Base-by-base conservation (phyloP, 768 basidiomycete genomes). In the Xerocomellus intermedius region DNA sequence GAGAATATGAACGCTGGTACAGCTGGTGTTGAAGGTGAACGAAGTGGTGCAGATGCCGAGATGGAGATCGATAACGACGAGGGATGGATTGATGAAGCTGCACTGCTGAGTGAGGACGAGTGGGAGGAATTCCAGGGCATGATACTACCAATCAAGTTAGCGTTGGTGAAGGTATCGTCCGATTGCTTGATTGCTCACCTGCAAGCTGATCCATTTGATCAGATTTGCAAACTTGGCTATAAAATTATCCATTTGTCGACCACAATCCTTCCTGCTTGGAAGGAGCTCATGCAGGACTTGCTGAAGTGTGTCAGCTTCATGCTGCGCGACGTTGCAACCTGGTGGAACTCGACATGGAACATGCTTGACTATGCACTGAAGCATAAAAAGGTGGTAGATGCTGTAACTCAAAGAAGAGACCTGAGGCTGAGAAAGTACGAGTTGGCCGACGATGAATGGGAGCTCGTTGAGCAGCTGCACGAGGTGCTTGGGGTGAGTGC, bases 391-490 rank as follows among this genome's bases (percentile, higher is more conserved):
- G 68, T 58, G 3, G 30, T 73, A 16, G 62, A 70, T 49, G 14
- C 1, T 16, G 47, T 72, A 0, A 70, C 64, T 1, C 35, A 36
- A 7, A 36, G 14, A 1, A 13, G 35, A 7, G 35, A 36, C 16
- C 7, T 36, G 7, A 21, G 32, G 14, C 38, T 62, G 53, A 51
- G 35, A 57, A 3, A 44, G 56, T 38, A 74, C 48, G 65, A 70
- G 48, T 56, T 75, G 36, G 41, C 30, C 1, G 21, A 54, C 10
- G 47, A 43, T 1, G 71, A 79, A 47, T 79, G 77, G 77, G 33
- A 22, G 2, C 55, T 77, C 10, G 57, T 67, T 1, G 43, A 52
- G 10, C 63, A 79, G 54, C 56, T 80, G 8, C 19, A 52, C 0
- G 63, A 67, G 26, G 50, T 70, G 10, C 58, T 76, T 2, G 62